A percentile compares a stretch with the other conserved stretches of the same genome.
phyloP scores from a whole-genome alignment of 139 green algal genomes.

The Tetraselmis striata region DNA sequence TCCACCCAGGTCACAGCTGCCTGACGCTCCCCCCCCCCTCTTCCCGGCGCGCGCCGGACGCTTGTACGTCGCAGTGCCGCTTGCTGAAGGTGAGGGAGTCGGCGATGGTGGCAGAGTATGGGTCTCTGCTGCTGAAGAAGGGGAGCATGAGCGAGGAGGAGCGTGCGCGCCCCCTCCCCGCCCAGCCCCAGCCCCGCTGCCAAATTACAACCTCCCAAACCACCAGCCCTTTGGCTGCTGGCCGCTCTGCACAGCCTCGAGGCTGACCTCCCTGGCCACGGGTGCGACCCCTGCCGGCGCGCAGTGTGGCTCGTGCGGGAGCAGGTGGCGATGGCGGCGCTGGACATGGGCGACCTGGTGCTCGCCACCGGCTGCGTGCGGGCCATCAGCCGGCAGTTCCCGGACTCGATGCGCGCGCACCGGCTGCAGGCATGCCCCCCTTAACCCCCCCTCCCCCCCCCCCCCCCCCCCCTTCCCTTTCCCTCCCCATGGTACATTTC shows the following conservation, averaged over 20 bases:
- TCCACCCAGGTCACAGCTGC: too few species aligned
- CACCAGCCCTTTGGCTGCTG: too few species aligned
- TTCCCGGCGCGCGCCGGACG: too few species aligned
- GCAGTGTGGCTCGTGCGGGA: conserved; percentile 78
- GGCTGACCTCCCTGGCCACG: too few species aligned
- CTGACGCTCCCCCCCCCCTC: too few species aligned
- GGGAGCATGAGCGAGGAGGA: conserved; percentile 21
- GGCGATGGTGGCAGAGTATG: conserved; percentile 47
- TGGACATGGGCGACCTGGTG: conserved; percentile 46
- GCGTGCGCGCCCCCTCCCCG: conserved; percentile 15
- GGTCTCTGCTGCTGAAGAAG: conserved; percentile 44
- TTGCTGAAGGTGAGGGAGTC: conserved; percentile 49
- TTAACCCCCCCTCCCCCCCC: too few species aligned
- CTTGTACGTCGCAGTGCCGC: conserved; percentile 48
- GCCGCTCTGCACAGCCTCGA: too few species aligned
- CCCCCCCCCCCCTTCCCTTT: too few species aligned
- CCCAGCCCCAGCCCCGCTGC: neutral
- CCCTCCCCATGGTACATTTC: too few species aligned
- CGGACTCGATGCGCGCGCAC: conserved; percentile 45
- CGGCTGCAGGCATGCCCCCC: conserved; percentile 58
- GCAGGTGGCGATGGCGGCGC: conserved; percentile 64
- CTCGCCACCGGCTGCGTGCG: conserved; percentile 52
- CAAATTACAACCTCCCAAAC: conserved; percentile 11
- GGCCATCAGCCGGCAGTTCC: conserved; percentile 56
- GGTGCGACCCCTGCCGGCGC: too few species aligned